phyloP scores from a whole-genome alignment of 768 basidiomycete genomes.

The Boletellus sp. region DNA sequence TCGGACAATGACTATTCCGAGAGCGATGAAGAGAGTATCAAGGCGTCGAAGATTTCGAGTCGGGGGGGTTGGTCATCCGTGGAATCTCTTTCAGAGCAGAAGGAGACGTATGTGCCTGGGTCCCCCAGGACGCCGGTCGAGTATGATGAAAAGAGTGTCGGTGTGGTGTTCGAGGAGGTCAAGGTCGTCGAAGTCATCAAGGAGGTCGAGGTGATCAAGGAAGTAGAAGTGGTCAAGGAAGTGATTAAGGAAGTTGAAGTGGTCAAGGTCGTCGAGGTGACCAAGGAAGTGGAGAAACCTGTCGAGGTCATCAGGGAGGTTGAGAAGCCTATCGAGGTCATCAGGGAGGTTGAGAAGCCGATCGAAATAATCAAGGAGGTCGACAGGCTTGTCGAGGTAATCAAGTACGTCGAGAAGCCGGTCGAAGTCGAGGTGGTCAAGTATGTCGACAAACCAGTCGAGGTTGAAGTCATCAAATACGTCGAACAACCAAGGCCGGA shows the following conservation, averaged over 20 bases:
- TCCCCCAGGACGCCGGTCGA: constrained; percentile 26
- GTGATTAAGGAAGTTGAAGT: constrained; percentile 36
- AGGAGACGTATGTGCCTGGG: constrained; percentile 2
- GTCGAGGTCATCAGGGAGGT: constrained; percentile 19
- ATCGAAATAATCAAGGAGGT: constrained; percentile 24
- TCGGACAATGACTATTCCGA: constrained; percentile 66
- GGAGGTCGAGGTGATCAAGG: constrained; percentile 30
- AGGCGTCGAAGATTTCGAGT: constrained; percentile 50
- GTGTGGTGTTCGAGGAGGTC: constrained; percentile 29
- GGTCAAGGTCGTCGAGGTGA: constrained; percentile 30
- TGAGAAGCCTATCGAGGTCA: constrained; percentile 23
- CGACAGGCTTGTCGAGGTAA: constrained; percentile 34
- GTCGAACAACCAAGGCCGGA: constrained; percentile 53
- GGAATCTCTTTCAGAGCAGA: constrained; percentile 20
- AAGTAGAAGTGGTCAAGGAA: constrained; percentile 23
- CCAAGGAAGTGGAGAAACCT: constrained; percentile 16
- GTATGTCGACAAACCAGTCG: constrained; percentile 34
- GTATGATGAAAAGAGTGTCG: constrained; percentile 51
- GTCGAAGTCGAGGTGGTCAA: constrained; percentile 28
- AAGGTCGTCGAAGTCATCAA: constrained; percentile 30
- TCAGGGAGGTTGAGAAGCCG: constrained; percentile 21
- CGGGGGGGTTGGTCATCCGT: constrained; percentile 24
- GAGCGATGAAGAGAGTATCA: constrained; percentile 70
- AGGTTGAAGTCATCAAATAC: constrained; percentile 20
- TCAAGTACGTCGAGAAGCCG: constrained; percentile 29